Percentiles rank a stretch among this genome's conserved stretches.
phyloP scores from a whole-genome alignment of 129 eudicot genomes.

The Tanacetum coccineum region DNA sequence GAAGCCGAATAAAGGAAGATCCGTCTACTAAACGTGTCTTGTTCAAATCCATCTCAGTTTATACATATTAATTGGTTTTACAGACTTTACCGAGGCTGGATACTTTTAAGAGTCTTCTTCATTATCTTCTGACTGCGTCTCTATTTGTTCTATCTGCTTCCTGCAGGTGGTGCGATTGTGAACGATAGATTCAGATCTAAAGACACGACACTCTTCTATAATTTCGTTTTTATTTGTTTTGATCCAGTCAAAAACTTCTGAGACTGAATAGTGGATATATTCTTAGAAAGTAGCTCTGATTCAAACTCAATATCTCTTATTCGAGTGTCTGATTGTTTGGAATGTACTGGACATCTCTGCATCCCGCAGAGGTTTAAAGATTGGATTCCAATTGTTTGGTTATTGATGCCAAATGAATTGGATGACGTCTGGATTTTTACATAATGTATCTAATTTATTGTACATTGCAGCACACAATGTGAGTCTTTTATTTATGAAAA shows the following conservation, averaged over 20 bases:
- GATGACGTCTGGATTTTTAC: background rate
- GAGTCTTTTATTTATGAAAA: too few species aligned
- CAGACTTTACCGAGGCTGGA: background rate
- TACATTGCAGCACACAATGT: background rate
- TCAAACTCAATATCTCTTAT: too few species aligned
- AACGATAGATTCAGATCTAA: conserved; percentile 49
- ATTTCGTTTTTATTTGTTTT: conserved; percentile 15
- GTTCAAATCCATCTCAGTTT: conserved; percentile 6
- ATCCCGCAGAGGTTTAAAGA: background rate
- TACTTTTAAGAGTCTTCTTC: background rate
- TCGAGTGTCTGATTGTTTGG: background rate
- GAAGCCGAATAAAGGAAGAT: conserved; percentile 27
- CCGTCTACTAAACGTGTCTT: too few species aligned
- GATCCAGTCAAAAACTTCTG: too few species aligned
- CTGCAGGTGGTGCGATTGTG: conserved; percentile 71
- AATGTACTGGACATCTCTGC: background rate
- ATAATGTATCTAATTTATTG: background rate
- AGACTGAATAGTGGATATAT: conserved; percentile 13
- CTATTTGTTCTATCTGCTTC: conserved; percentile 67
- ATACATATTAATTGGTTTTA: conserved; percentile 8
- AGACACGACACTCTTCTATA: conserved; percentile 32
- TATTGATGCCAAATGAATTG: conserved; percentile 1
- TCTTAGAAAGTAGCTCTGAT: background rate
- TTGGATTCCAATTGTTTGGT: background rate
- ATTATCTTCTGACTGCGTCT: conserved; percentile 50